Evolutionary conservation across 2,329 filamentous ascomycete genomes (phyloP).

Genomic region (Pyrenochaeta sp.): DNA sequence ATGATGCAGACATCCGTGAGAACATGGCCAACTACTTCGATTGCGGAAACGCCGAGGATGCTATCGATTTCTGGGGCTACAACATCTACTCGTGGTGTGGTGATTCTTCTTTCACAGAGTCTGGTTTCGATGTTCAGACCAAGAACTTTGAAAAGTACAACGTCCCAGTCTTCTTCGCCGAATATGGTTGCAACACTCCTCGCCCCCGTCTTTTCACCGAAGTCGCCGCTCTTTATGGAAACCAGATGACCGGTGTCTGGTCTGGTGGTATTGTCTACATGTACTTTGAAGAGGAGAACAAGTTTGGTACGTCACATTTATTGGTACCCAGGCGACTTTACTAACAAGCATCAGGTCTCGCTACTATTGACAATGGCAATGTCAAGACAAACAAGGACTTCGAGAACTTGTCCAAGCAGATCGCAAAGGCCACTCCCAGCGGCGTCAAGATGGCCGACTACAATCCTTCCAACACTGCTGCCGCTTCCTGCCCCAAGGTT

Average conservation of each 20-base stretch:
- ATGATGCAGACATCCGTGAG: slow-evolving; percentile 82
- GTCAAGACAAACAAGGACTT: slow-evolving; percentile 68
- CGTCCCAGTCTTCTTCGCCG: slow-evolving; percentile 96
- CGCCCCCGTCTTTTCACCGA: slow-evolving; percentile 83
- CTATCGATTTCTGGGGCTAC: slow-evolving; percentile 99
- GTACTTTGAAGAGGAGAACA: slow-evolving; percentile 91
- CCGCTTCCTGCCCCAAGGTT: slow-evolving; percentile 73
- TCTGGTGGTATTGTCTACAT: slow-evolving; percentile 98
- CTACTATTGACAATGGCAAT: slow-evolving; percentile 63
- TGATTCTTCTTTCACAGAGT: slow-evolving; percentile 75
- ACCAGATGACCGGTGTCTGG: slow-evolving; percentile 85
- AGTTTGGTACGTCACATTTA: slow-evolving; percentile 71
- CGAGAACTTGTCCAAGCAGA: slow-evolving; percentile 70
- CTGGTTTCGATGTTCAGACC: slow-evolving; percentile 83
- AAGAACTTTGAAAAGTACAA: slow-evolving; percentile 88
- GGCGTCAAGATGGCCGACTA: slow-evolving; percentile 73
- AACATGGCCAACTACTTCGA: slow-evolving; percentile 93
- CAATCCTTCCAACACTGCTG: slow-evolving; percentile 73
- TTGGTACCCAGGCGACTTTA: not conserved
- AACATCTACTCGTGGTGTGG: slow-evolving; percentile 99
- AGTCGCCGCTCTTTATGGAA: slow-evolving; percentile 79
- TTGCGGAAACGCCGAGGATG: slow-evolving; percentile 69
- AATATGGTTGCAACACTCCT: slow-evolving; percentile 91
- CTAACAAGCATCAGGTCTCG: slow-evolving; percentile 63
- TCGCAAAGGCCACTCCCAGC: slow-evolving; percentile 71